A percentile compares a stretch with the other conserved stretches of the same genome.
Evolutionary conservation across 2,329 filamentous ascomycete genomes (phyloP).

Genomic region (Trichoderma pleuroti): DNA sequence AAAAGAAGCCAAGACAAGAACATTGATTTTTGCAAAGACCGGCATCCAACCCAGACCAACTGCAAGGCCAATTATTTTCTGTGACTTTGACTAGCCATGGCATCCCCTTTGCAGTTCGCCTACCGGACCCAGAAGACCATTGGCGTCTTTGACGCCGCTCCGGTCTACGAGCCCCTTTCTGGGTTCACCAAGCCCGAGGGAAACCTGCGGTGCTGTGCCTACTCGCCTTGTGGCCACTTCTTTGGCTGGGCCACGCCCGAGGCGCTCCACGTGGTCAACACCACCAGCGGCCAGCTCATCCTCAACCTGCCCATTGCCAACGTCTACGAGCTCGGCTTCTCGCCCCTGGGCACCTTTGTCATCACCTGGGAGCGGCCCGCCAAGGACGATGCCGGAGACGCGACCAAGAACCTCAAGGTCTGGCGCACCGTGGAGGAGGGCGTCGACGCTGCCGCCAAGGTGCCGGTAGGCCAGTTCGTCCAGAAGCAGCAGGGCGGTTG

Average conservation of each 20-base stretch:
- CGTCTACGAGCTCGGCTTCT: conserved; percentile 94
- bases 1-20: conserved; percentile 13
- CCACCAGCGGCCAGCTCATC: conserved; percentile 70
- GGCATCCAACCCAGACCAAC: conserved; percentile 17
- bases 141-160: conserved; percentile 87
- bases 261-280: conserved; percentile 79
- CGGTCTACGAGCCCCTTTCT: conserved; percentile 78
- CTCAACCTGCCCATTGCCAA: conserved; percentile 74
- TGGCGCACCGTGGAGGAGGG: conserved; percentile 79
- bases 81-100: conserved; percentile 95
- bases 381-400: conserved; percentile 91
- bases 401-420: conserved; percentile 93
- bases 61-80: conserved; percentile 38
- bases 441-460: conserved; percentile 59
- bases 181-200: conserved; percentile 87
- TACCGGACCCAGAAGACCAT: conserved; percentile 97
- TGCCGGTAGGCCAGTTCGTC: conserved; percentile 83
- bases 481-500: conserved; percentile 94
- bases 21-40: conserved; percentile 11
- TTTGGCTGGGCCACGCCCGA: conserved; percentile 93
- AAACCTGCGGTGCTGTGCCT: conserved; percentile 89
- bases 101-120: conserved; percentile 88
- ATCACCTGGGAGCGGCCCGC: conserved; percentile 94
- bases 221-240: conserved; percentile 93
- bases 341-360: conserved; percentile 83